Evolutionary conservation across 306 rosid species (phyloP), one percentile per base, ranked within the genome.

Genomic region (Hippophae gyantsensis): DNA sequence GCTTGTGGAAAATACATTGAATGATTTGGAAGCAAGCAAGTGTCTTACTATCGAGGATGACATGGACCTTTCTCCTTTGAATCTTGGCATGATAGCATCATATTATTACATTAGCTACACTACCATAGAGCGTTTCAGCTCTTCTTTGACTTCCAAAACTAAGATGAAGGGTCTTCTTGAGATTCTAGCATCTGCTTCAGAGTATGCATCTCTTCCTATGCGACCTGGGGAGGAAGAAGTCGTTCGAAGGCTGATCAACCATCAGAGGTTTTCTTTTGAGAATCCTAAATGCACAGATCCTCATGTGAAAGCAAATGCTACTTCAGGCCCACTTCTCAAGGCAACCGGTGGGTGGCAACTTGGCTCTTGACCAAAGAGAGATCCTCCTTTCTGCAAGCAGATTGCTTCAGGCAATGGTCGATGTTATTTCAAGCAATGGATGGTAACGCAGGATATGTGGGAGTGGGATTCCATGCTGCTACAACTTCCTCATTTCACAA

Each of bases 371-470:
- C 76, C 98, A 87, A 81, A 75, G 83, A 18, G 95, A 85, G 75
- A 87, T 90, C 56, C 85, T 87, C 50, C 90, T 90, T 67, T 84
- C 90, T 62, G 85, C 97, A 13, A 85, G 73, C 69, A 79, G 89
- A 69, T 58, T 90, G 63, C 95, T 90, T 14, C 97, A 85, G 76
- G 96, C 97, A 48, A 87, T 87, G 83, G 97, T 87, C 14, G 97
- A 90, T 76, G 97, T 90, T 3, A 87, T 87, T 63, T 83, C 96
- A 0, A 90, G 96, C 76, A 90, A 76, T 67, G 96, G 75, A 85
- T 90, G 98, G 87, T 90, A 60, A 90, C 95, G 9, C 98, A 90
- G 63, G 95, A 92, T 45, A 74, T 87, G 82, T 90, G 95, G 98
- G 92, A 85, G 53, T 79, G 89, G n/a, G 98, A 90, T 69, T 81